Evolutionary conservation across 768 basidiomycete species (phyloP).

Genomic region (Pholiota molesta): DNA sequence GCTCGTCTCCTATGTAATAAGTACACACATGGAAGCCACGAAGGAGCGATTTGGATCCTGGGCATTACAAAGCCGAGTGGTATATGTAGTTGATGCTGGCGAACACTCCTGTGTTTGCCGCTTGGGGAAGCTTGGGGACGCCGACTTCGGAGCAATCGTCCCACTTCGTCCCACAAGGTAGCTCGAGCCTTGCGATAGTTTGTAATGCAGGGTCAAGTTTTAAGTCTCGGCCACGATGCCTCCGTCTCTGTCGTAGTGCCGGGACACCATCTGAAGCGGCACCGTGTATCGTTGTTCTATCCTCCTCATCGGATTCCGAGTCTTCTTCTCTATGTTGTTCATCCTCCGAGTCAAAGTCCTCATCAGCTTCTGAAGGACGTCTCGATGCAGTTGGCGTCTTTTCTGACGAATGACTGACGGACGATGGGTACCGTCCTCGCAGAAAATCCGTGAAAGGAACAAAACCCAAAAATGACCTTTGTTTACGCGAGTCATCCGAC

Average conservation of each 20-base stretch:
- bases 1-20: too few species aligned
- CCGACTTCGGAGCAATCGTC: neutral
- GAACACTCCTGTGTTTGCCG: neutral
- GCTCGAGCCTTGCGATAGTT: neutral
- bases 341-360: constrained; percentile 8
- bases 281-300: constrained; percentile 47
- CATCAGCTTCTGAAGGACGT: constrained; percentile 15
- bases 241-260: constrained; percentile 12
- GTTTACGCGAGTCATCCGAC: constrained; percentile 40
- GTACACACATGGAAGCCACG: too few species aligned
- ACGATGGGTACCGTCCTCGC: constrained; percentile 62
- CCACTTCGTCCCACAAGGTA: constrained; percentile 6
- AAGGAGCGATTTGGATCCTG: neutral
- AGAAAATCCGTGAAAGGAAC: constrained; percentile 67
- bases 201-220: constrained; percentile 1
- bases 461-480: constrained; percentile 58
- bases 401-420: constrained; percentile 30
- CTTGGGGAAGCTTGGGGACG: neutral
- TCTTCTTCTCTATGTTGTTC: constrained; percentile 15
- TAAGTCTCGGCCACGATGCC: constrained; percentile 12
- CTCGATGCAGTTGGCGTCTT: constrained; percentile 7
- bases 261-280: constrained; percentile 29
- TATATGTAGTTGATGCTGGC: neutral
- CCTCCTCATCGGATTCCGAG: constrained; percentile 38
- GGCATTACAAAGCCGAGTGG: neutral